Percentiles rank a stretch among this genome's conserved stretches.
These are phyloP conservation scores for Ascochyta viciae-villosae DNA, from an alignment of 2,329 filamentous ascomycete species.

Conservation along the genomic window DNA sequence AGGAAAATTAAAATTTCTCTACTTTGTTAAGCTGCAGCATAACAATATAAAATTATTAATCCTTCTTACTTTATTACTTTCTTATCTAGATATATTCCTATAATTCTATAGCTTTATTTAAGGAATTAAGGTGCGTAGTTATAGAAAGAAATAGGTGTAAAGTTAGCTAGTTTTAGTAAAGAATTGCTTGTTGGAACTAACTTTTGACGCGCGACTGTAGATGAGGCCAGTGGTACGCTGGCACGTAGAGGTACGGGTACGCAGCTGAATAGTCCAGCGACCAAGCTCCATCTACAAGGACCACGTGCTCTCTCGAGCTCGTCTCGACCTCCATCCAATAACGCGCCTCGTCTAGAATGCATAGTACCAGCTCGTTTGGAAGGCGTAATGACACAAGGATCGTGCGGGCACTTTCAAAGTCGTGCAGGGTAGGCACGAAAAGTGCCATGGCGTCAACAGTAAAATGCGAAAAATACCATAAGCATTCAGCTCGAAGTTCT, in stretches of 20 bases:
- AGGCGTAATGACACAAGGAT: constrained; percentile 17
- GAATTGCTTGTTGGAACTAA: too few relatives aligned
- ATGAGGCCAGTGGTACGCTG: neutral
- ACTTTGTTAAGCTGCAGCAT: too few relatives aligned
- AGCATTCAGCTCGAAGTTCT: neutral
- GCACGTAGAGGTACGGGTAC: constrained; percentile 12
- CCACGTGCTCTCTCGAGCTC: neutral
- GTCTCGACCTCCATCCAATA: constrained; percentile 20
- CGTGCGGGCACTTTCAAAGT: constrained; percentile 5
- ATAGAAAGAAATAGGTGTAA: too few relatives aligned
- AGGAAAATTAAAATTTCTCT: too few relatives aligned
- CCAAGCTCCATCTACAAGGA: constrained; percentile 14
- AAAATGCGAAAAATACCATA: too few relatives aligned
- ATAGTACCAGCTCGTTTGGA: constrained; percentile 24
- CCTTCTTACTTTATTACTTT: too few relatives aligned
- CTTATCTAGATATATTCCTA: too few relatives aligned
- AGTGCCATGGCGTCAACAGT: neutral
- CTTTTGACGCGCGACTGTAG: too few relatives aligned
- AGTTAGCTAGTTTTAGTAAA: too few relatives aligned
- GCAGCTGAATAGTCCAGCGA: constrained; percentile 12
- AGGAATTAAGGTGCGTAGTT: too few relatives aligned
- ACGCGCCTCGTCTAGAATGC: constrained; percentile 23
- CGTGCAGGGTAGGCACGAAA: constrained; percentile 4
- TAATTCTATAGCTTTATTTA: too few relatives aligned
- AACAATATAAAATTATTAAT: too few relatives aligned